Percentiles rank a stretch among this genome's conserved stretches.
phyloP scores from a whole-genome alignment of 192 early-diverging fungal genomes.

The Obelidium mucronatum region DNA sequence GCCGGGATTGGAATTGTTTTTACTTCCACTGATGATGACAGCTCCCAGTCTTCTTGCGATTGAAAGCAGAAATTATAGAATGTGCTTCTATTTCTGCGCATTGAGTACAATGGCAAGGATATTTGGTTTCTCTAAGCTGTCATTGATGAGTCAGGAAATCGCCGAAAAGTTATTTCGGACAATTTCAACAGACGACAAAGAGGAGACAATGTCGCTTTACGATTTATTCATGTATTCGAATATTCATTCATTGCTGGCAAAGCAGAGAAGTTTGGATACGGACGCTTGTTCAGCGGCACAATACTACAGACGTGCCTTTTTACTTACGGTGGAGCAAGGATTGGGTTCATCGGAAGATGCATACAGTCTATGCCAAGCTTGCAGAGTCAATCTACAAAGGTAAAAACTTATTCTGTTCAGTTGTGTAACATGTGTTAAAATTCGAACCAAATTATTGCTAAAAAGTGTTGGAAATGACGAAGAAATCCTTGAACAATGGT shows the following conservation, averaged over 20 bases:
- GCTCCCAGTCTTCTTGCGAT: background rate
- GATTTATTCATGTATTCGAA: constrained; percentile 10
- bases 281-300: background rate
- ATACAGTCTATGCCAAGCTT: background rate
- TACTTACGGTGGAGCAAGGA: constrained; percentile 10
- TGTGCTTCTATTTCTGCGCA: background rate
- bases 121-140: background rate
- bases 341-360: background rate
- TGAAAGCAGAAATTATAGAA: background rate
- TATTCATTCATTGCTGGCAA: background rate
- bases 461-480: constrained; percentile 8
- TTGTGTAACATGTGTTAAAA: background rate
- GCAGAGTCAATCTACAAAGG: background rate
- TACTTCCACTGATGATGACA: constrained; percentile 7
- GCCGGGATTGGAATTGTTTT: background rate
- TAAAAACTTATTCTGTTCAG: background rate
- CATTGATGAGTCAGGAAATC: background rate
- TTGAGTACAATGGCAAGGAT: background rate
- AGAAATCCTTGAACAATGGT: background rate
- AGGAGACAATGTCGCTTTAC: background rate
- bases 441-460: background rate
- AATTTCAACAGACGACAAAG: background rate
- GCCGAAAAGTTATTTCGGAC: background rate
- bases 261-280: background rate
- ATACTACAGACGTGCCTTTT: background rate